phyloP scores from a whole-genome alignment of 768 basidiomycete species.

The Multifurca ochricompacta region DNA sequence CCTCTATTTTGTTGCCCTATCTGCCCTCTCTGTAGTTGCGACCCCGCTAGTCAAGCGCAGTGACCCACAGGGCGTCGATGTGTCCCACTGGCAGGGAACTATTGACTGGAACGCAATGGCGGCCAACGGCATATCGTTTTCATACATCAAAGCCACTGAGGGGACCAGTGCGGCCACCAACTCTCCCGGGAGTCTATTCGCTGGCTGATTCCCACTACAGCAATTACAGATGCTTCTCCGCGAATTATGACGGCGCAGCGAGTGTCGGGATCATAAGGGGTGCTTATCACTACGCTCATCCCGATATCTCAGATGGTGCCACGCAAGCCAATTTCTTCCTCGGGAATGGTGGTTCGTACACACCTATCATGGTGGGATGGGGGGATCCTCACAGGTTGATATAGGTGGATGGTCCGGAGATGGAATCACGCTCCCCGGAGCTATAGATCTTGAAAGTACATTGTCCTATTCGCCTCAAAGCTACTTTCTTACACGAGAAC shows the following conservation, averaged over 20 bases:
- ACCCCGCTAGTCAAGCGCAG: constrained; percentile 29
- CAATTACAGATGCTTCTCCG: constrained; percentile 40
- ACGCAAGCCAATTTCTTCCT: constrained; percentile 54
- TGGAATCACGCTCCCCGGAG: background rate
- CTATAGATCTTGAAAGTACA: constrained; percentile 3
- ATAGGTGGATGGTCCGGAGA: background rate
- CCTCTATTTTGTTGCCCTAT: background rate
- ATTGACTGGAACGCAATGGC: constrained; percentile 48
- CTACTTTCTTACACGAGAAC: too few species aligned
- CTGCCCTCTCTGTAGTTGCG: background rate
- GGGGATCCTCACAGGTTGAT: too few species aligned
- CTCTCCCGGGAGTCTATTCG: constrained; percentile 1
- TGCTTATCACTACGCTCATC: constrained; percentile 53
- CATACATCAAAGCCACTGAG: constrained; percentile 64
- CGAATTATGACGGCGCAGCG: constrained; percentile 50
- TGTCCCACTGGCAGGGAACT: constrained; percentile 41
- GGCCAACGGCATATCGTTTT: constrained; percentile 46
- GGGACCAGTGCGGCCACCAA: constrained; percentile 36
- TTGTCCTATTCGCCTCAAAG: background rate
- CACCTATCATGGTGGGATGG: constrained; percentile 37
- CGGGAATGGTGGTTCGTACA: constrained; percentile 28
- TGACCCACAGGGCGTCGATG: constrained; percentile 44
- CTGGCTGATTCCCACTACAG: constrained; percentile 16
- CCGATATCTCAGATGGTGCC: constrained; percentile 45
- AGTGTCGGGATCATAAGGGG: constrained; percentile 51